These are phyloP conservation scores for Vararia minispora DNA, from an alignment of 768 basidiomycete species.

Conservation along the genomic window DNA sequence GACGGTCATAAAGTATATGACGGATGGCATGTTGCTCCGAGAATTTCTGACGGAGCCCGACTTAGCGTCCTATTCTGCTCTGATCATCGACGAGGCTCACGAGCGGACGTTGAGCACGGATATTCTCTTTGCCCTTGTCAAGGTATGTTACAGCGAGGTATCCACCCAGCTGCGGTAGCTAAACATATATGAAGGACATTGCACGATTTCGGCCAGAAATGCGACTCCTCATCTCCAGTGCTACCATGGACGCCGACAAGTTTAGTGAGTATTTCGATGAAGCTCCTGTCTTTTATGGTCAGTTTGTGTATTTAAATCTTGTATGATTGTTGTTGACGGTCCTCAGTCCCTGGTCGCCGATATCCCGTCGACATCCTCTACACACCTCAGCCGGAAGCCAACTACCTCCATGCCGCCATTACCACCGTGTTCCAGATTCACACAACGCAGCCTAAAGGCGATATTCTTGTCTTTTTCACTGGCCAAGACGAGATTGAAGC, in stretches of 20 bases:
- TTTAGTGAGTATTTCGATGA: constrained; percentile 96
- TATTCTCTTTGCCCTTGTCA: constrained; percentile 95
- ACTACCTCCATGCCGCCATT: constrained; percentile 96
- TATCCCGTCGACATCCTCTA: constrained; percentile 99
- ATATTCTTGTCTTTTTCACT: constrained; percentile 95
- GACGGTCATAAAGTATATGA: constrained; percentile 99
- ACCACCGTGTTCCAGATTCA: constrained; percentile 99
- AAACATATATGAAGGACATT: constrained; percentile 59
- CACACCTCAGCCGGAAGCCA: constrained; percentile 98
- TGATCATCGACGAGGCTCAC: constrained; percentile 99
- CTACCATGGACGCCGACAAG: constrained; percentile 96
- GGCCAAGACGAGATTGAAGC: constrained; percentile 99
- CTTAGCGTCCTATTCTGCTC: constrained; percentile 84
- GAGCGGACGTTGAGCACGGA: constrained; percentile 97
- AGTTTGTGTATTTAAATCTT: no score
- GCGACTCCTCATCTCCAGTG: constrained; percentile 86
- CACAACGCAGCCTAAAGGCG: constrained; percentile 95
- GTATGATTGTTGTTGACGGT: no score
- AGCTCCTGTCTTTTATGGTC: constrained; percentile 90
- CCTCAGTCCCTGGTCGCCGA: constrained; percentile 95
- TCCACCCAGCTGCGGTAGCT: constrained; percentile 18
- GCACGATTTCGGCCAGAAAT: constrained; percentile 94
- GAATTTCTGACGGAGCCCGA: constrained; percentile 98
- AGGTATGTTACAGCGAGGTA: constrained; percentile 50
- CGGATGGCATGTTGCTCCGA: constrained; percentile 95